Base-by-base conservation (phyloP, 441 rosid genomes). In the Cnidoscolus chayamansa region DNA sequence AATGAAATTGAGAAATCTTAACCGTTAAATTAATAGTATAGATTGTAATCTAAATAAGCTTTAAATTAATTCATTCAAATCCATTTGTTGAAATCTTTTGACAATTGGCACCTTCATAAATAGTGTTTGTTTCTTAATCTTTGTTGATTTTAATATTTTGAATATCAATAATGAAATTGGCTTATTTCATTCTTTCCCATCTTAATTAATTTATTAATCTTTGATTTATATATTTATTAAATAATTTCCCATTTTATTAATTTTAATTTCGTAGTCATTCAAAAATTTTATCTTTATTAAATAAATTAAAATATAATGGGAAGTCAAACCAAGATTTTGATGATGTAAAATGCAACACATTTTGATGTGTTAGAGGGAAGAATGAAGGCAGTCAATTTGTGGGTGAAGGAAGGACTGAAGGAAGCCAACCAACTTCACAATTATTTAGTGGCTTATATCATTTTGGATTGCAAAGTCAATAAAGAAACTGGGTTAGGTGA, bases 401-500 rank as follows among this genome's bases (percentile, higher is more conserved):
- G 25, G 25, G 25, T 25, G 25, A 25, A 25, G 25, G 25, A 25
- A 25, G 25, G 25, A 25, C 25, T 25, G 25, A 25, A 25, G 25
- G 25, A 25, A 25, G 35, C 47, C 31, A 63, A 49, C 30, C 17
- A 65, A 56, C 12, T 30, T 45, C 62, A 37, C 50, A 63, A 67
- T 77, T 66, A 66, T 32, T 61, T 19, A 31, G 20, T 11, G 25
- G 51, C 53, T 12, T 65, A 4, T 10, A 2, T 48, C n/a, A 55
- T 55, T 17, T 55, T 15, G 17, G 17, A 50, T 50, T 50, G n/a
- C n/a, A 13, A 76, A 79, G 82, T 82, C 85, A 79, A 77, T 12
- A 77, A 70, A 72, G 74, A 57, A 72, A 13, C 32, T 9, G 74
- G 74, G 70, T 79, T 79, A 72, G 81, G 81, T 82, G 72, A 70